phyloP scores from a whole-genome alignment of 1,284 basidiomycete species.

The Apiotrichum laibachii region DNA sequence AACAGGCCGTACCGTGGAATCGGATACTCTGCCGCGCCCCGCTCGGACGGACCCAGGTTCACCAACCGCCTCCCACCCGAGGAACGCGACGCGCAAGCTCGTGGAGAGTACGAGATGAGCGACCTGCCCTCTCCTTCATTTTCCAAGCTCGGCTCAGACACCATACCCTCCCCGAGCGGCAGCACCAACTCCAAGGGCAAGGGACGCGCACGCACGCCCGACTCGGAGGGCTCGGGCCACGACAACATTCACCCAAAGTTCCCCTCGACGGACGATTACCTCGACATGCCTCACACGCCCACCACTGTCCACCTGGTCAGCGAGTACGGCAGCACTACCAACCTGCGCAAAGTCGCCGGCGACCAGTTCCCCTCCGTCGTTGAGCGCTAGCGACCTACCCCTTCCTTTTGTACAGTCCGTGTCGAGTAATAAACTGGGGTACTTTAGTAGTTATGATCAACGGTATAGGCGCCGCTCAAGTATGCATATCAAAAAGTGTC shows the following conservation, averaged over 20 bases:
- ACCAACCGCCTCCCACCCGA: conserved; percentile 1
- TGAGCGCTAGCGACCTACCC: too few relatives aligned
- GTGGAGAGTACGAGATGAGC: neutral
- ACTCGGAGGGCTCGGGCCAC: neutral
- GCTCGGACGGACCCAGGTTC: neutral
- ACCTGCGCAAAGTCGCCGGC: conserved; percentile 4
- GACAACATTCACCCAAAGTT: neutral
- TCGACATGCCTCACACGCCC: neutral
- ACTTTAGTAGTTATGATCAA: too few relatives aligned
- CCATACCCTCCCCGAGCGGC: too few relatives aligned
- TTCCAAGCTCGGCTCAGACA: too few relatives aligned
- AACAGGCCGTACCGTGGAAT: neutral
- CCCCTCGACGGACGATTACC: too few relatives aligned
- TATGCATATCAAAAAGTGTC: too few relatives aligned
- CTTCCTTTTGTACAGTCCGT: too few relatives aligned
- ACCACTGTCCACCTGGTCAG: neutral
- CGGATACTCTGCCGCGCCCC: neutral
- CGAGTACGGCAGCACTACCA: conserved; percentile 2
- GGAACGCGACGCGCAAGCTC: neutral
- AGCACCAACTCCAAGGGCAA: neutral
- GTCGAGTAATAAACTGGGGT: too few relatives aligned
- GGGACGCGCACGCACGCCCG: neutral
- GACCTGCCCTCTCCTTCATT: too few relatives aligned
- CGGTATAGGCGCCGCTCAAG: too few relatives aligned
- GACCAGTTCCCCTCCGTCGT: neutral